Percentiles rank a stretch among this genome's conserved stretches.
Evolutionary conservation across 805 yeast species (phyloP).

Genomic region (Schwanniomyces occidentalis): DNA sequence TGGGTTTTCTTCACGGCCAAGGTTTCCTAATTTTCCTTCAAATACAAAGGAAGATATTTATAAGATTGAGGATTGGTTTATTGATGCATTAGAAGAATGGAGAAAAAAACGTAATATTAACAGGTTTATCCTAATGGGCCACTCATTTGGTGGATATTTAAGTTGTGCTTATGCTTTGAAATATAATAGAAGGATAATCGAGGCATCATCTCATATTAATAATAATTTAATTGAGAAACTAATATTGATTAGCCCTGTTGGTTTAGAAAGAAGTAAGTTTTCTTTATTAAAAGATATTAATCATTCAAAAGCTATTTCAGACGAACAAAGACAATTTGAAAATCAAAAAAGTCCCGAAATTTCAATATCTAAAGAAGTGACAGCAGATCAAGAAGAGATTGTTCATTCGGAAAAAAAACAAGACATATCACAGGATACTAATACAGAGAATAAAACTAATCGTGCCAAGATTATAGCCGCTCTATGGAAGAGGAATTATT

Average conservation of each 20-base stretch:
- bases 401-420: slow-evolving; percentile 11
- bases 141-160: slow-evolving; percentile 47
- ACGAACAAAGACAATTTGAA: slow-evolving; percentile 11
- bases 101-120: slow-evolving; percentile 34
- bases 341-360: slow-evolving; percentile 15
- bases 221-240: slow-evolving; percentile 34
- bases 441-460: slow-evolving; percentile 12
- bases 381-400: slow-evolving; percentile 27
- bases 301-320: slow-evolving; percentile 11
- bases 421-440: not conserved
- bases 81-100: slow-evolving; percentile 46
- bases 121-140: slow-evolving; percentile 40
- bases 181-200: slow-evolving; percentile 28
- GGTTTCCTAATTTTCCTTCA: slow-evolving; percentile 32
- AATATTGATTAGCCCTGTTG: slow-evolving; percentile 44
- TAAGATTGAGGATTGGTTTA: slow-evolving; percentile 43
- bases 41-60: slow-evolving; percentile 35
- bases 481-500: slow-evolving; percentile 54
- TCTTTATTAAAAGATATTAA: slow-evolving; percentile 27
- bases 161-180: slow-evolving; percentile 44
- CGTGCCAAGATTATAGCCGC: slow-evolving; percentile 31
- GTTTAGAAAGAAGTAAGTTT: slow-evolving; percentile 36
- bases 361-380: slow-evolving; percentile 15
- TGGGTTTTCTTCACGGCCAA: slow-evolving; percentile 66
- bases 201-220: slow-evolving; percentile 16